phyloP scores from a whole-genome alignment of 176 grass and related monocot genomes.

The Musa troglodytarum region DNA sequence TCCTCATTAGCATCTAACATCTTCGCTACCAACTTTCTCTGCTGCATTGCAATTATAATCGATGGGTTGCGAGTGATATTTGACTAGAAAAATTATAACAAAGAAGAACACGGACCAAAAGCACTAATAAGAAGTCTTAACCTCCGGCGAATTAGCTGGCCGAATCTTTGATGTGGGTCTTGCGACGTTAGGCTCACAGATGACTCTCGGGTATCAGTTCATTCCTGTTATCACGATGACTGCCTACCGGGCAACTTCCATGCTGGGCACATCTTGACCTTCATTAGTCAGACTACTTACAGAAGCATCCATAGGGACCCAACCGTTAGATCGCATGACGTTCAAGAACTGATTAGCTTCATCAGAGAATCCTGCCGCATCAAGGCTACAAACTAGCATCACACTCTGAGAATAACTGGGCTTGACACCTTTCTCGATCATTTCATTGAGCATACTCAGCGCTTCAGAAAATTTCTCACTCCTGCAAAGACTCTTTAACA shows the following conservation, averaged over 20 bases:
- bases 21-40: not conserved
- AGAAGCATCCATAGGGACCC: slow-evolving; percentile 35
- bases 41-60: not conserved
- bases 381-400: slow-evolving; percentile 24
- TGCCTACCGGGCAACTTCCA: slow-evolving; percentile 6
- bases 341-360: slow-evolving; percentile 36
- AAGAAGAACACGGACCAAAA: not conserved
- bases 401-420: slow-evolving; percentile 30
- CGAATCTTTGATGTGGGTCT: not conserved
- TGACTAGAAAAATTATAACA: not conserved
- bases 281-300: slow-evolving; percentile 13
- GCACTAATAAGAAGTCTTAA: not conserved
- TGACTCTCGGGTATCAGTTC: not conserved
- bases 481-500: slow-evolving; percentile 35
- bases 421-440: slow-evolving; percentile 28
- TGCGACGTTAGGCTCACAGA: not conserved
- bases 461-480: slow-evolving; percentile 31
- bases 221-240: not conserved
- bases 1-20: not conserved
- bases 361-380: slow-evolving; percentile 28
- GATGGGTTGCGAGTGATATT: not conserved
- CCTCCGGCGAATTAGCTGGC: not conserved
- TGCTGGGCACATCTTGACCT: slow-evolving; percentile 20
- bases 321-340: slow-evolving; percentile 32
- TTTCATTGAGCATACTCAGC: slow-evolving; percentile 39